These are phyloP conservation scores for Buxus sempervirens DNA, from an alignment of 164 flowering plant genomes.

Conservation along the genomic window DNA sequence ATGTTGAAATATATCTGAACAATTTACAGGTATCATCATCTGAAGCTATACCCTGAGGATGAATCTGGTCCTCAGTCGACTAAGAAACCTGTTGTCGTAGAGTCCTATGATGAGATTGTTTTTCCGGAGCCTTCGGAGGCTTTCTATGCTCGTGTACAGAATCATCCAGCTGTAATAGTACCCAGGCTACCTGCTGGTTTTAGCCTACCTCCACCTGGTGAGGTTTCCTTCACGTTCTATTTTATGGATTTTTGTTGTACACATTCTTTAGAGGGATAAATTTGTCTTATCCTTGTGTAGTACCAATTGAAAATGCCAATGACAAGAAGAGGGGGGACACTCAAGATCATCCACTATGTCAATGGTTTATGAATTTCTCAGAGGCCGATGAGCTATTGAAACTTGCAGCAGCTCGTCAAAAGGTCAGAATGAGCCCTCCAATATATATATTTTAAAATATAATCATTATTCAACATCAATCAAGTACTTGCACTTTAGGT, in stretches of 20 bases:
- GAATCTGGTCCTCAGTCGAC: slow-evolving; percentile 76
- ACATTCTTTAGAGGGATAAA: slow-evolving; percentile 1
- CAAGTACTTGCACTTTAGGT: too few species aligned
- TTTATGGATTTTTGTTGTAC: neutral
- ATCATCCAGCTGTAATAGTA: slow-evolving; percentile 73
- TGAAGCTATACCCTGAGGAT: slow-evolving; percentile 81
- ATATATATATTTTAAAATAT: too few species aligned
- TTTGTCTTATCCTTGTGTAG: slow-evolving; percentile 23
- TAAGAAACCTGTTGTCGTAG: slow-evolving; percentile 87
- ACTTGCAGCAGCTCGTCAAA: slow-evolving; percentile 86
- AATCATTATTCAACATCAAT: too few species aligned
- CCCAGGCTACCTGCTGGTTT: slow-evolving; percentile 63
- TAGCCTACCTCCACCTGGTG: slow-evolving; percentile 57
- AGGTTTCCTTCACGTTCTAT: slow-evolving; percentile 1
- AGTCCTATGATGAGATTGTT: slow-evolving; percentile 82
- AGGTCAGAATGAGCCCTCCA: slow-evolving; percentile 48
- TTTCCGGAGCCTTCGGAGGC: slow-evolving; percentile 74
- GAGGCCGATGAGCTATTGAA: slow-evolving; percentile 87
- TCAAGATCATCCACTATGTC: slow-evolving; percentile 57
- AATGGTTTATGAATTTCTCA: slow-evolving; percentile 81
- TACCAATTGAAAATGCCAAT: slow-evolving; percentile 28
- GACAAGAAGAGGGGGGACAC: slow-evolving; percentile 61
- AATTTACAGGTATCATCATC: slow-evolving; percentile 58
- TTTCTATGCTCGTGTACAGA: slow-evolving; percentile 67
- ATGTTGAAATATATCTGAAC: neutral